phyloP scores from a whole-genome alignment of 495 filamentous ascomycete species.

The Echria macrotheca region DNA sequence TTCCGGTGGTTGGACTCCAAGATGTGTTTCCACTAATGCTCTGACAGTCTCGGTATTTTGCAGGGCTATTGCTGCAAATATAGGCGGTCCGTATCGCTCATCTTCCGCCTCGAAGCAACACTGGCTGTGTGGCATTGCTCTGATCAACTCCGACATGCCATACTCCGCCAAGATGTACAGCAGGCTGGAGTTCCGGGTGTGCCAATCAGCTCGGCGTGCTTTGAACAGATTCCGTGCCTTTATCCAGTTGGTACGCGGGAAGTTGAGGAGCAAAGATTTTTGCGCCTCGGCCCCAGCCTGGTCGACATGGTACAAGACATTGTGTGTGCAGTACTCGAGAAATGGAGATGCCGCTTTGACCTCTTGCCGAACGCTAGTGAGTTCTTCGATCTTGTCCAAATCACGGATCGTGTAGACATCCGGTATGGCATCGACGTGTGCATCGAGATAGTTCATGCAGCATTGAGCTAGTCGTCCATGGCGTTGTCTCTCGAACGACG shows the following conservation, averaged over 20 bases:
- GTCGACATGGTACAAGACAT: neutral
- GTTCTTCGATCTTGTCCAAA: too few relatives aligned
- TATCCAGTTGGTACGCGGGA: neutral
- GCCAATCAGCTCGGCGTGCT: too few relatives aligned
- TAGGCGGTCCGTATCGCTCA: conserved; percentile 36
- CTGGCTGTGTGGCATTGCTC: conserved; percentile 11
- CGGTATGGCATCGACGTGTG: too few relatives aligned
- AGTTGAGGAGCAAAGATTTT: neutral
- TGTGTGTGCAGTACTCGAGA: neutral
- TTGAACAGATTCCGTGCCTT: neutral
- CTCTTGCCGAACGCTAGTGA: too few relatives aligned
- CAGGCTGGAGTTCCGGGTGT: neutral
- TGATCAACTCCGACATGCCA: conserved; percentile 33
- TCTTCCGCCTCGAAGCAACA: conserved; percentile 26
- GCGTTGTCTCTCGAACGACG: conserved; percentile 17
- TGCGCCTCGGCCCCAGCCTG: neutral
- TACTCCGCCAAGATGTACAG: neutral
- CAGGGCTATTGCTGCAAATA: conserved; percentile 41
- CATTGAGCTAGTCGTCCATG: conserved; percentile 18
- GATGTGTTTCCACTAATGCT: too few relatives aligned
- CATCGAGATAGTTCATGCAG: neutral
- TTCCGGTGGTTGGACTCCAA: too few relatives aligned
- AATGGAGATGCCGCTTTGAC: neutral
- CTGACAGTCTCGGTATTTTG: too few relatives aligned
- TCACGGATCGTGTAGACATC: too few relatives aligned